A percentile compares a stretch with the other conserved stretches of the same genome.
phyloP scores from a whole-genome alignment of 805 yeast species.

The Lipomyces sp. region DNA sequence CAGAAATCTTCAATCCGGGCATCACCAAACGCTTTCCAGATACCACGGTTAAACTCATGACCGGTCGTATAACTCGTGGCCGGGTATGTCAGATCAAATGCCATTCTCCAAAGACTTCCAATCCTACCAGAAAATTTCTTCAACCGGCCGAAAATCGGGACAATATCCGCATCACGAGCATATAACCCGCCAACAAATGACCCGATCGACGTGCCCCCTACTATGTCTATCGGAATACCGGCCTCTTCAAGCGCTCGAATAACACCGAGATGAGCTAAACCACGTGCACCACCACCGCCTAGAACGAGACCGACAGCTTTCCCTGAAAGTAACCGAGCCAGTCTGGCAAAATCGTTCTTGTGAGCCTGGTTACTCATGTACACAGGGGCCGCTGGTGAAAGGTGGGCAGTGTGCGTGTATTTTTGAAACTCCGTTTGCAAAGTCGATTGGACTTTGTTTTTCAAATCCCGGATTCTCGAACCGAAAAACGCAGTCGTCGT shows the following conservation, averaged over 20 bases:
- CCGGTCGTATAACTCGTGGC: constrained; percentile 95
- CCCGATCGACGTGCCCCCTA: constrained; percentile 97
- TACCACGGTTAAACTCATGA: constrained; percentile 93
- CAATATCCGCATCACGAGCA: constrained; percentile 88
- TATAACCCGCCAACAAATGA: constrained; percentile 94
- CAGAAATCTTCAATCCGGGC: constrained; percentile 94
- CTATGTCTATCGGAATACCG: constrained; percentile 90
- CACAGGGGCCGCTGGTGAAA: constrained; percentile 35
- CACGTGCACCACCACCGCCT: constrained; percentile 99
- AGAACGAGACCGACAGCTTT: constrained; percentile 92
- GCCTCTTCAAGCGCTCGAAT: constrained; percentile 87
- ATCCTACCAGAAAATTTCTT: constrained; percentile 84
- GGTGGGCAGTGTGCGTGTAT: constrained; percentile 25
- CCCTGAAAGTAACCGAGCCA: constrained; percentile 88
- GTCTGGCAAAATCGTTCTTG: constrained; percentile 84
- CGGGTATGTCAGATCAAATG: constrained; percentile 88
- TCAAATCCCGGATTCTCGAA: constrained; percentile 37
- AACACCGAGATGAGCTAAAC: constrained; percentile 89
- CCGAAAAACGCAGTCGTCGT: constrained; percentile 24
- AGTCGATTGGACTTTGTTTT: constrained; percentile 43
- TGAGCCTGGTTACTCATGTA: constrained; percentile 55
- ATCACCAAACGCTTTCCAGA: constrained; percentile 96
- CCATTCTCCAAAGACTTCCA: constrained; percentile 82
- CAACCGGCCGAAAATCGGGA: constrained; percentile 87
- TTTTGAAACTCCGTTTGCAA: constrained; percentile 45